A percentile compares a stretch with the other conserved stretches of the same genome.
These are phyloP conservation scores for Tetradesmus obliquus DNA, from an alignment of 139 green algal species.

Conservation along the genomic window DNA sequence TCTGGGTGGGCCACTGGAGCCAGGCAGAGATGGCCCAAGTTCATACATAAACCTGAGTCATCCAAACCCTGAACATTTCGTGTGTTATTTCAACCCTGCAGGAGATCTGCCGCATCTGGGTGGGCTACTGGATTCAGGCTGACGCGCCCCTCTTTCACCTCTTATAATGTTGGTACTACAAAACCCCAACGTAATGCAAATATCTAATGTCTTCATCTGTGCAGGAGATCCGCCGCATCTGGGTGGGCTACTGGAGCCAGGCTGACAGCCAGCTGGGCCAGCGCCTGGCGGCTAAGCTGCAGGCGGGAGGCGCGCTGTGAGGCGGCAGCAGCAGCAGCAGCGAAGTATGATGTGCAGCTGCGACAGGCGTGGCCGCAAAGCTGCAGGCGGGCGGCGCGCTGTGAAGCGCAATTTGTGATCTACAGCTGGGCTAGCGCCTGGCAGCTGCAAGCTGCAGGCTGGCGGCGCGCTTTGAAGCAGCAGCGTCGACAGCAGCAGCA, in stretches of 20 bases:
- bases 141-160: conserved; percentile 53
- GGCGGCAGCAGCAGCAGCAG: not conserved
- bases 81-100: not conserved
- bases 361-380: conserved; percentile 81
- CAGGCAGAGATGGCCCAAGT: conserved; percentile 74
- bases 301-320: conserved; percentile 54
- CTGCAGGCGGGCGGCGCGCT: conserved; percentile 65
- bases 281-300: conserved; percentile 82
- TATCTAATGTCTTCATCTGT: too few species aligned
- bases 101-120: conserved; percentile 81
- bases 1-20: conserved; percentile 94
- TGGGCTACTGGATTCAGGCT: conserved; percentile 93
- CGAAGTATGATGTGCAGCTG: conserved; percentile 50
- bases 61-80: not conserved
- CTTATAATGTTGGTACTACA: too few species aligned
- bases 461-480: not conserved
- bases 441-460: conserved; percentile 77
- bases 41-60: too few species aligned
- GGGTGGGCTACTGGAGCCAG: conserved; percentile 95
- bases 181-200: too few species aligned
- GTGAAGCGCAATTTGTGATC: not conserved
- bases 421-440: conserved; percentile 76
- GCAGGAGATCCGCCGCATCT: conserved; percentile 82
- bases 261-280: conserved; percentile 80
- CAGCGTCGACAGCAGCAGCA: not conserved